These are phyloP conservation scores for Cephalotrichum gorgonifer DNA, from an alignment of 2,329 filamentous ascomycete genomes.

Conservation along the genomic window DNA sequence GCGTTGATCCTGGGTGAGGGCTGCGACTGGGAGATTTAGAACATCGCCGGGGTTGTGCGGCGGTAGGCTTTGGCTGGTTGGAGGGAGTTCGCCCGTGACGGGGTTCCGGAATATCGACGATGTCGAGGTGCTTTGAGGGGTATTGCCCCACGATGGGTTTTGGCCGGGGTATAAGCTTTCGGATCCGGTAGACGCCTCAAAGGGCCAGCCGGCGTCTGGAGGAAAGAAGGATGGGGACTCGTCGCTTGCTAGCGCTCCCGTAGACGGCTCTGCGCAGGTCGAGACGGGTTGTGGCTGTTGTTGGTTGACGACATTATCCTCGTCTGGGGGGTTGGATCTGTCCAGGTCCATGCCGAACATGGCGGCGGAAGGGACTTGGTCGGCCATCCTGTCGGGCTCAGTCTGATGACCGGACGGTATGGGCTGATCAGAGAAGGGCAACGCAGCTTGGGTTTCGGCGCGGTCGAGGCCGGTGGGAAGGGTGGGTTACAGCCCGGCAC, in stretches of 20 bases:
- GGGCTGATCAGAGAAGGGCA: constrained; percentile 11
- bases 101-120: neutral
- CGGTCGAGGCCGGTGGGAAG: neutral
- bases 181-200: neutral
- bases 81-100: neutral
- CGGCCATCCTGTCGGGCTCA: constrained; percentile 21
- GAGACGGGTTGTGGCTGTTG: constrained; percentile 12
- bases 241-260: neutral
- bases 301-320: neutral
- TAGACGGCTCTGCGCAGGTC: neutral
- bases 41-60: neutral
- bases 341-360: constrained; percentile 29
- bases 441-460: neutral
- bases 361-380: constrained; percentile 28
- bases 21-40: neutral
- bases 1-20: constrained; percentile 48
- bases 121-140: neutral
- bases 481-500: too few species aligned
- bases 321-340: constrained; percentile 19
- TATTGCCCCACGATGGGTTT: neutral
- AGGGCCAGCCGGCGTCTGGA: constrained; percentile 1
- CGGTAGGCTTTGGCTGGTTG: neutral
- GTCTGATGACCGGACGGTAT: constrained; percentile 10
- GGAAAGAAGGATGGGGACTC: constrained; percentile 3
- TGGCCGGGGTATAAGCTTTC: constrained; percentile 1